Evolutionary conservation across 345 rosid species (phyloP), one percentile per base, ranked within the genome.

Genomic region (Anastatica hierochuntica): DNA sequence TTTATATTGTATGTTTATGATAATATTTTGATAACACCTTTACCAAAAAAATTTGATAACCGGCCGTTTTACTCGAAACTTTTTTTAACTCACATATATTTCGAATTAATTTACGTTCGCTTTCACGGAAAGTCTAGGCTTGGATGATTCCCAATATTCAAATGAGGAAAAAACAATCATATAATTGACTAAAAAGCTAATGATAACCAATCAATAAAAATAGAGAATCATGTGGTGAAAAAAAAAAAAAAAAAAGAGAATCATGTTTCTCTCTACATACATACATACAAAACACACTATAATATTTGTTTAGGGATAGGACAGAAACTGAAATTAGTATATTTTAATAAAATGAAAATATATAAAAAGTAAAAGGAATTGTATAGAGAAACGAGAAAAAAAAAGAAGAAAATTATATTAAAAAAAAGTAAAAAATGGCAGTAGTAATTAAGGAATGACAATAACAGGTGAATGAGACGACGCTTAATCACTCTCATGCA

Each of bases 401-500:
- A 20, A 35, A 4, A 47, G n/a, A n/a, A n/a, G n/a, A n/a, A n/a
- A n/a, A n/a, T n/a, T n/a, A n/a, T n/a, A n/a, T n/a, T n/a, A n/a
- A n/a, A n/a, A n/a, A n/a, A n/a, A n/a, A n/a, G n/a, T n/a, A n/a
- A n/a, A n/a, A n/a, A n/a, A n/a, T n/a, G 82, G 81, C 78, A 78
- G 85, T 39, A 70, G 51, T 46, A 67, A 61, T 67, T 76, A 73
- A 86, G 64, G 78, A 59, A 61, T 74, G 97, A 89, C 83, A 89
- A 80, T 72, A 83, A 85, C 95, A 56, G 73, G 64, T 89, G 97
- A 83, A 79, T 81, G 97, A 76, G 67, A 58, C 78, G 79, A 79
- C 78, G 94, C 80, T 78, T 78, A 74, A 78, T 72, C 75, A 72
- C 75, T 66, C 74, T 74, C 95, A 82, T 90, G 96, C 96, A 87